Percentiles rank a stretch among this genome's conserved stretches.
Conservation (phyloP, 371 early-diverging fungal genomes). For the Blakeslea trispora region DNA sequence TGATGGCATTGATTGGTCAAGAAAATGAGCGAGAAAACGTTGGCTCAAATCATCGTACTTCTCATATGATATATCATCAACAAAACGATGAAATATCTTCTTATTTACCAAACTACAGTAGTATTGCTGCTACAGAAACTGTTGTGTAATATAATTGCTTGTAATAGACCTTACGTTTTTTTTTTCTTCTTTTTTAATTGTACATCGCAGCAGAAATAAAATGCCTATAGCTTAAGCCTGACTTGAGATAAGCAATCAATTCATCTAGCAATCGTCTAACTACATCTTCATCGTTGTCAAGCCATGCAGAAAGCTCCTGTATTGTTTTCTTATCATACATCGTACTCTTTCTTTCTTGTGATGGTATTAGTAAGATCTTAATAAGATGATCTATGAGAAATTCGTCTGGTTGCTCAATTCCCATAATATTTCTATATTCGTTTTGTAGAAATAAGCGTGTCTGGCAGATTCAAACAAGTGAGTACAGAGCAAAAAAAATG, state of each 20-base stretch:
- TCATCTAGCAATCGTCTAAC: conserved; percentile 31
- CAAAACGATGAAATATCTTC: neutral
- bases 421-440: conserved; percentile 36
- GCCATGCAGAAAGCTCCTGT: conserved; percentile 35
- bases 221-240: conserved; percentile 35
- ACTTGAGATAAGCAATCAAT: conserved; percentile 37
- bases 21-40: conserved; percentile 3
- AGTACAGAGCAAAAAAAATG: neutral
- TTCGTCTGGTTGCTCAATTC: conserved; percentile 21
- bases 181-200: conserved; percentile 7
- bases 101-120: conserved; percentile 14
- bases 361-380: conserved; percentile 35
- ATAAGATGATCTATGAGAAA: conserved; percentile 34
- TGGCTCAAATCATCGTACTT: neutral
- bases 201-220: conserved; percentile 30
- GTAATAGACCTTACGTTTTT: neutral
- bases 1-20: conserved; percentile 19
- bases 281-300: conserved; percentile 22
- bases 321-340: conserved; percentile 31
- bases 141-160: neutral
- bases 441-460: conserved; percentile 29
- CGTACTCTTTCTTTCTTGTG: conserved; percentile 10
- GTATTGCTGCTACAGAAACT: neutral
- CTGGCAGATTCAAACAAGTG: conserved; percentile 8
- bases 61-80: neutral